Base-by-base conservation (phyloP, 2,329 filamentous ascomycete species). In the Leptographium lundbergii region DNA sequence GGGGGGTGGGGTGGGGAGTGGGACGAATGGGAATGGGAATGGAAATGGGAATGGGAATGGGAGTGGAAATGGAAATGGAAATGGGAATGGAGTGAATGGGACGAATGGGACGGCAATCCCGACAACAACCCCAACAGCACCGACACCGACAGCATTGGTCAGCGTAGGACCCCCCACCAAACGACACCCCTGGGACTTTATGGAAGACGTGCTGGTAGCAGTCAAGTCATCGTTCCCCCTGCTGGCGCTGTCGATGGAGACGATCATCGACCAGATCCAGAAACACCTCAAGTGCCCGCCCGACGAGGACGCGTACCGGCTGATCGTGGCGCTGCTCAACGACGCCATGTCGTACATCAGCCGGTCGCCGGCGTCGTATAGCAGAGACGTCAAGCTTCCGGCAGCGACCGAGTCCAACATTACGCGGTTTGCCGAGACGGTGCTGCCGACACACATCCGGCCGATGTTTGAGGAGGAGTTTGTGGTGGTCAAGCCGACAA, bases 281-380 rank as follows among this genome's bases (percentile, higher is more conserved):
- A 97, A 97, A 77, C 88, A 97, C 73, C 99, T 99, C 81, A 99
- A 99, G 74, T 97, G 94, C 67, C 92, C 92, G 17, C 92, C 92
- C 0, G 94, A 99, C 67, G 94, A 99, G 71, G 94, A 99, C 74
- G 95, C 94, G 2, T 97, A 97, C 72, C 83, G 94, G 56, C 79
- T 99, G 19, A 99, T 99, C 64, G 92, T 97, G n/a, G 95, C 94
- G 3, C 77, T 99, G 13, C 82, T 99, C 25, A 99, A 99, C 69
- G 94, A 99, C 71, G 94, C 90, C 0, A 75, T 99, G 57, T 90
- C 90, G 32, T 96, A 96, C 66, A 90, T 97, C 50, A 90, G 89
- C 63, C 85, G 92, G 54, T 89, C 89, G 72, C 92, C 92, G 13
- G 80, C 81, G 17, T 89, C 89, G 0, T 96, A 96, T 70, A 89